Conservation (phyloP, 176 grass and related monocot genomes). For the Carex littledalei region DNA sequence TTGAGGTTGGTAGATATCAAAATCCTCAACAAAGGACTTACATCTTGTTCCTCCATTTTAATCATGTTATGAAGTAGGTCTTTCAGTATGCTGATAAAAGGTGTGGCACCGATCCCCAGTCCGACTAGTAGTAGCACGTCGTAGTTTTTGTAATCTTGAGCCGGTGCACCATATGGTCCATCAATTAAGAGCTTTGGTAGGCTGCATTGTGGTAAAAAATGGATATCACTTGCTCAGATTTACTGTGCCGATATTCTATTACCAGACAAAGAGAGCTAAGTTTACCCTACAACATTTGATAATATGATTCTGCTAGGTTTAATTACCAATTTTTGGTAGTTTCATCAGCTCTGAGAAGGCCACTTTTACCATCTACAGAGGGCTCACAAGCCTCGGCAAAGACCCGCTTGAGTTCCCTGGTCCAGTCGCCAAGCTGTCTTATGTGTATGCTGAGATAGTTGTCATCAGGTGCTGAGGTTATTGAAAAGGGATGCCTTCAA, state of each 20-base stretch:
- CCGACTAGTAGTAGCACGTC: constrained; percentile 24
- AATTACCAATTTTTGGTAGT: constrained; percentile 66
- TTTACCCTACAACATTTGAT: not conserved
- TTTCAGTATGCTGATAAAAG: constrained; percentile 30
- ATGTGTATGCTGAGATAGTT: constrained; percentile 95
- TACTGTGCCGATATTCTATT: constrained; percentile 13
- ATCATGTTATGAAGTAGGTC: constrained; percentile 30
- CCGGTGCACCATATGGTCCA: constrained; percentile 31
- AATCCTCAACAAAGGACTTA: constrained; percentile 7
- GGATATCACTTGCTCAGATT: constrained; percentile 14
- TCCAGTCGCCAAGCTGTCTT: constrained; percentile 96
- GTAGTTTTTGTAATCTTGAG: constrained; percentile 27
- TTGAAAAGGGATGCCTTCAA: constrained; percentile 96
- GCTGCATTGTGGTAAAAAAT: constrained; percentile 40
- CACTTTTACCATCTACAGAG: constrained; percentile 76
- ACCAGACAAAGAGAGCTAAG: not conserved
- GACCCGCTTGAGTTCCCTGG: constrained; percentile 76
- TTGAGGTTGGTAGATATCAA: not conserved
- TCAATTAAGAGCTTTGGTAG: constrained; percentile 94
- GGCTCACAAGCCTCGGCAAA: constrained; percentile 90
- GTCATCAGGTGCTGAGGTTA: constrained; percentile 90
- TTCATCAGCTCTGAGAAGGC: constrained; percentile 90
- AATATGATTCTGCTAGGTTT: constrained; percentile 11
- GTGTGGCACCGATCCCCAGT: constrained; percentile 27
- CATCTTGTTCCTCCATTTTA: constrained; percentile 31